Conservation (phyloP, 495 filamentous ascomycete species). For the Extremus antarcticus region DNA sequence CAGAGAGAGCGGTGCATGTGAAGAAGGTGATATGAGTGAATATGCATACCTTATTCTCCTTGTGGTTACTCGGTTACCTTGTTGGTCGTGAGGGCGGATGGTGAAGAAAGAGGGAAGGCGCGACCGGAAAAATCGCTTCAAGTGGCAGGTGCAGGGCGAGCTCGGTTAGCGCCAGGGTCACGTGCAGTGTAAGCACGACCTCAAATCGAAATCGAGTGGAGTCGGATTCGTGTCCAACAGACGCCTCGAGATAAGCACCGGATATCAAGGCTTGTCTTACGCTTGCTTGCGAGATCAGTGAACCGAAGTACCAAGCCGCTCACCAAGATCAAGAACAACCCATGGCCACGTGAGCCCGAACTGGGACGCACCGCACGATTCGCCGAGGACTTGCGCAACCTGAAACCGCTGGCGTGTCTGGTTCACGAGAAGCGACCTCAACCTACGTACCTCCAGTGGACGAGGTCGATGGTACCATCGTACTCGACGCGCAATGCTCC, state of each 20-base stretch:
- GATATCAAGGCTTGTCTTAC: too few relatives aligned
- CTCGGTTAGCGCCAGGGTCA: neutral
- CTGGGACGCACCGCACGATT: neutral
- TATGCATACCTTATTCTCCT: neutral
- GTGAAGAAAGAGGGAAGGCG: neutral
- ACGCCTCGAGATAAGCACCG: neutral
- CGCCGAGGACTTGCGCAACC: neutral
- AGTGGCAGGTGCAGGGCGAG: neutral
- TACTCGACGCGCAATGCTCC: neutral
- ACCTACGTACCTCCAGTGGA: neutral
- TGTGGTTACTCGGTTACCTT: neutral
- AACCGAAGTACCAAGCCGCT: too few relatives aligned
- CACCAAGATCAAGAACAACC: neutral
- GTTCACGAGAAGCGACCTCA: neutral
- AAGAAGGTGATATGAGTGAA: neutral
- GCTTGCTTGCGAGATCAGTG: too few relatives aligned
- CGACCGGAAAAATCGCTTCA: neutral
- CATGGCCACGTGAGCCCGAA: too few relatives aligned
- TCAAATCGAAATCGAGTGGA: too few relatives aligned
- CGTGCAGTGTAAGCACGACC: neutral
- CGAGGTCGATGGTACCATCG: neutral
- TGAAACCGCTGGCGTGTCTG: neutral
- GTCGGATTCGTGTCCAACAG: neutral
- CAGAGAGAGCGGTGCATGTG: neutral
- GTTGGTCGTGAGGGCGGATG: neutral